These are phyloP conservation scores for Neonectria punicea DNA, from an alignment of 2,329 filamentous ascomycete species.

Conservation along the genomic window DNA sequence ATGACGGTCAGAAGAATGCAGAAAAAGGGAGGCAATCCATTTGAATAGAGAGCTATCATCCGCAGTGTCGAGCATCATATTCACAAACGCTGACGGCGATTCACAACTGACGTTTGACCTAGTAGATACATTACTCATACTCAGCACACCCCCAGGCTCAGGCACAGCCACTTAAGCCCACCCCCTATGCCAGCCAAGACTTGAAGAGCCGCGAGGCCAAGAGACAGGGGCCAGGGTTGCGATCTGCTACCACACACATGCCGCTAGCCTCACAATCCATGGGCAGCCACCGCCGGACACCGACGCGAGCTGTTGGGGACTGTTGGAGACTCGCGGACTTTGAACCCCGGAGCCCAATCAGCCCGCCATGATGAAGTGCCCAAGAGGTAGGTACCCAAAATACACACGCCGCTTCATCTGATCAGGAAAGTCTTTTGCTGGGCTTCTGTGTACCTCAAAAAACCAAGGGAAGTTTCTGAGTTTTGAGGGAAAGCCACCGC, in stretches of 20 bases:
- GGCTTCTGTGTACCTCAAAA: background rate
- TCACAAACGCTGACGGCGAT: background rate
- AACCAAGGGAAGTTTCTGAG: background rate
- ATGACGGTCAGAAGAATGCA: background rate
- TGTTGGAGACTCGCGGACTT: conserved; percentile 30
- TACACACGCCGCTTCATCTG: background rate
- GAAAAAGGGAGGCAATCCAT: background rate
- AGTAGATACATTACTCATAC: background rate
- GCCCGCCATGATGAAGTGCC: background rate
- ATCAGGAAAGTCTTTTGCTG: background rate
- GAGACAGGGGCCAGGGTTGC: conserved; percentile 27
- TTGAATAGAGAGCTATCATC: no score
- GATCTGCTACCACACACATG: conserved; percentile 32
- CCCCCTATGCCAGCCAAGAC: conserved; percentile 35
- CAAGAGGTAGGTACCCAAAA: background rate
- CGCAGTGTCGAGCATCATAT: background rate
- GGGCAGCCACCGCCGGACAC: conserved; percentile 21
- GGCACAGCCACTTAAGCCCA: conserved; percentile 19
- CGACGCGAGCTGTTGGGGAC: conserved; percentile 3
- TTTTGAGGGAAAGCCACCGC: background rate
- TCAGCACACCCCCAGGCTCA: background rate
- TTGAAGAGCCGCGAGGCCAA: conserved; percentile 36
- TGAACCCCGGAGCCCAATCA: conserved; percentile 25
- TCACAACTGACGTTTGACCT: background rate
- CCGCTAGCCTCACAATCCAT: conserved; percentile 25